These are phyloP conservation scores for Penicillium frequentans DNA, from an alignment of 2,329 filamentous ascomycete genomes.

Conservation along the genomic window DNA sequence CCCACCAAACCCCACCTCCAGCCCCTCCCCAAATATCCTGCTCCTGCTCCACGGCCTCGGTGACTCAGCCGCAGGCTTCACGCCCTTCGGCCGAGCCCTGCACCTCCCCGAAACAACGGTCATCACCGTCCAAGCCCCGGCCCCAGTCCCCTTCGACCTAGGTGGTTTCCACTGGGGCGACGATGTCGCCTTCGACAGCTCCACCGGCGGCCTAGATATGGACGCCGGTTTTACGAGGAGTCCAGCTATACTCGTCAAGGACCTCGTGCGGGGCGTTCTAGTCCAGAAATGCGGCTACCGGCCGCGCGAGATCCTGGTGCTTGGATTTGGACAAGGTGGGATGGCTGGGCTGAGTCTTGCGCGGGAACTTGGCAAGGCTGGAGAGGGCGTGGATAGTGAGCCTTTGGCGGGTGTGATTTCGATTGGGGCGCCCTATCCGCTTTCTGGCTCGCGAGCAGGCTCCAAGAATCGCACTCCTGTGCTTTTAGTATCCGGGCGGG, in stretches of 20 bases:
- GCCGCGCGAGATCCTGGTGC: slow-evolving; percentile 59
- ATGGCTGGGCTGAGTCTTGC: slow-evolving; percentile 61
- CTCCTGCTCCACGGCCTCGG: slow-evolving; percentile 83
- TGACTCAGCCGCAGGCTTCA: slow-evolving; percentile 70
- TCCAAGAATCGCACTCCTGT: slow-evolving; percentile 43
- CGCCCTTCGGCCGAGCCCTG: slow-evolving; percentile 66
- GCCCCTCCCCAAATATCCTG: slow-evolving; percentile 67
- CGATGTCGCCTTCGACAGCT: slow-evolving; percentile 57
- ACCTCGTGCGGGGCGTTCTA: slow-evolving; percentile 54
- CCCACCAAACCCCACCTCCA: slow-evolving; percentile 41
- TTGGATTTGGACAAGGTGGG: slow-evolving; percentile 69
- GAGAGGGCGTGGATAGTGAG: slow-evolving; percentile 13
- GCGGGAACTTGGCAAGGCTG: slow-evolving; percentile 37
- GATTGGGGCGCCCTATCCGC: slow-evolving; percentile 43
- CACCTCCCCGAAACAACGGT: slow-evolving; percentile 74
- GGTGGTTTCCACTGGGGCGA: slow-evolving; percentile 71
- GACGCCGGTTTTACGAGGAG: slow-evolving; percentile 63
- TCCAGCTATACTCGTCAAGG: slow-evolving; percentile 47
- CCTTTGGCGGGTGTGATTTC: slow-evolving; percentile 43
- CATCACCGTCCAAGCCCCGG: slow-evolving; percentile 71
- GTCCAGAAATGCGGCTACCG: slow-evolving; percentile 61
- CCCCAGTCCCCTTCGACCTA: slow-evolving; percentile 67
- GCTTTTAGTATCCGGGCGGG: slow-evolving; percentile 42
- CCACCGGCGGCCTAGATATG: slow-evolving; percentile 56
- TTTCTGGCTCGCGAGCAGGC: slow-evolving; percentile 31